These are phyloP conservation scores for Furcasterigmium furcatum DNA, from an alignment of 2,329 filamentous ascomycete genomes.

Conservation along the genomic window DNA sequence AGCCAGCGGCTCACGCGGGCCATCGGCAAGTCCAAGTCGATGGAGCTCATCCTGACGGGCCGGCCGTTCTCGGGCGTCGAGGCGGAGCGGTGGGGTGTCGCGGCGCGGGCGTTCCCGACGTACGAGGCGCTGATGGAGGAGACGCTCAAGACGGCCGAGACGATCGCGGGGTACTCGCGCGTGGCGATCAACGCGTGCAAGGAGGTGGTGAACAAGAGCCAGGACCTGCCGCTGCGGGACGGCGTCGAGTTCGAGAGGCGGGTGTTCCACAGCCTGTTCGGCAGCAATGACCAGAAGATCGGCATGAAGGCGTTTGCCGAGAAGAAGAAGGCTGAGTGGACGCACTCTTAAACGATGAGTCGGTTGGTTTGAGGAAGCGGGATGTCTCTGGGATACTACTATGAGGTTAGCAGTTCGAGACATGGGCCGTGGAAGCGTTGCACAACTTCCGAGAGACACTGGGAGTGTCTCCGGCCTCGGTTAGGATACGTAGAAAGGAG, in stretches of 20 bases:
- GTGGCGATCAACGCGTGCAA: conserved; percentile 89
- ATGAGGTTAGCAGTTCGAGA: too few species aligned
- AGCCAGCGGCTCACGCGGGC: conserved; percentile 83
- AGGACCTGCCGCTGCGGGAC: conserved; percentile 82
- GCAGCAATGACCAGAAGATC: conserved; percentile 94
- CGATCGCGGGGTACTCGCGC: conserved; percentile 80
- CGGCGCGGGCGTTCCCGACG: conserved; percentile 74
- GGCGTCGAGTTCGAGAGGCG: conserved; percentile 93
- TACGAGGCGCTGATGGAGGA: conserved; percentile 81
- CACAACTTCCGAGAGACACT: too few species aligned
- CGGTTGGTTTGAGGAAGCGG: neutral
- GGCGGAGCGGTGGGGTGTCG: conserved; percentile 87
- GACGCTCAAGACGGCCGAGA: conserved; percentile 79
- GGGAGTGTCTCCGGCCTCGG: too few species aligned
- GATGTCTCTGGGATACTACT: too few species aligned
- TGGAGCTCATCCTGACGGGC: conserved; percentile 89
- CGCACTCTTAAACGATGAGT: conserved; percentile 73
- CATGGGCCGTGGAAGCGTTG: too few species aligned
- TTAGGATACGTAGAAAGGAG: too few species aligned
- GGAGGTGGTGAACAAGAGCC: conserved; percentile 99
- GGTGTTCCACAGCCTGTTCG: conserved; percentile 90
- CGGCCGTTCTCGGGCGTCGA: conserved; percentile 80
- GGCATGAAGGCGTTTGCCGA: conserved; percentile 94
- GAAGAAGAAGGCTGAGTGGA: conserved; percentile 93
- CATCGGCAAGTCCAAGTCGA: conserved; percentile 79